Evolutionary conservation across 1,139 yeast species (phyloP).

Genomic region (Ogataea hybrid): DNA sequence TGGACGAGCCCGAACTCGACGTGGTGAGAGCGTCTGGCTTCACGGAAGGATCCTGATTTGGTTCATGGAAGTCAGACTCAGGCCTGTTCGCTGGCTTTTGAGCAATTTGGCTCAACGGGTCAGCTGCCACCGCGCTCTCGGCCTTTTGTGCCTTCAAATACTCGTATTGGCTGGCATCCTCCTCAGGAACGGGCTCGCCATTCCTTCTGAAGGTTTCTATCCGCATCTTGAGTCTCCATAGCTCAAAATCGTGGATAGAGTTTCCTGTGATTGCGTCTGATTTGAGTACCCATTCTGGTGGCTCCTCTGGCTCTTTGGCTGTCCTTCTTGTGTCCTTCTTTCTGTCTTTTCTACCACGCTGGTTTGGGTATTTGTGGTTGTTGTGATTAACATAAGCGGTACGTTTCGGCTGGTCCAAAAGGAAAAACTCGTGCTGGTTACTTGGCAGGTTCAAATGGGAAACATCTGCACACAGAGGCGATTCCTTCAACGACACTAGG

Average conservation of each 20-base stretch:
- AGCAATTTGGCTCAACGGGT: no score
- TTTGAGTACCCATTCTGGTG: conserved; percentile 53
- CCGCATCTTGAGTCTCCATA: conserved; percentile 64
- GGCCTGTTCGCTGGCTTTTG: no score
- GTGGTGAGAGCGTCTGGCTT: not conserved
- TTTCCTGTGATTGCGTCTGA: conserved; percentile 48
- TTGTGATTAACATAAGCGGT: conserved; percentile 3
- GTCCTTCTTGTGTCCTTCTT: conserved; percentile 27
- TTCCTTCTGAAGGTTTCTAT: conserved; percentile 52
- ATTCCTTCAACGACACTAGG: conserved; percentile 36
- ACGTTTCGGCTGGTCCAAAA: conserved; percentile 9
- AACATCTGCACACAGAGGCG: conserved; percentile 37
- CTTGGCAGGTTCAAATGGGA: conserved; percentile 40
- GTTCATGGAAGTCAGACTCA: no score
- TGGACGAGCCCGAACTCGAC: conserved; percentile 17
- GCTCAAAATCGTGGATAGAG: conserved; percentile 68
- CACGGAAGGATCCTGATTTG: not conserved
- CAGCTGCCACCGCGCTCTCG: not conserved
- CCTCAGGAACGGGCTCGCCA: conserved; percentile 41
- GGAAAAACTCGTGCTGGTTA: conserved; percentile 17
- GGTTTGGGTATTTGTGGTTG: conserved; percentile 7
- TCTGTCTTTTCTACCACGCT: conserved; percentile 34
- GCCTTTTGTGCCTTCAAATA: conserved; percentile 9
- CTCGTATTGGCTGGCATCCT: conserved; percentile 27
- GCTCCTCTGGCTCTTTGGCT: conserved; percentile 41